Percentiles rank a stretch among this genome's conserved stretches.
Evolutionary conservation across 202 grass and related monocot genomes (phyloP).

Genomic region (Brachypodium distachyon): DNA sequence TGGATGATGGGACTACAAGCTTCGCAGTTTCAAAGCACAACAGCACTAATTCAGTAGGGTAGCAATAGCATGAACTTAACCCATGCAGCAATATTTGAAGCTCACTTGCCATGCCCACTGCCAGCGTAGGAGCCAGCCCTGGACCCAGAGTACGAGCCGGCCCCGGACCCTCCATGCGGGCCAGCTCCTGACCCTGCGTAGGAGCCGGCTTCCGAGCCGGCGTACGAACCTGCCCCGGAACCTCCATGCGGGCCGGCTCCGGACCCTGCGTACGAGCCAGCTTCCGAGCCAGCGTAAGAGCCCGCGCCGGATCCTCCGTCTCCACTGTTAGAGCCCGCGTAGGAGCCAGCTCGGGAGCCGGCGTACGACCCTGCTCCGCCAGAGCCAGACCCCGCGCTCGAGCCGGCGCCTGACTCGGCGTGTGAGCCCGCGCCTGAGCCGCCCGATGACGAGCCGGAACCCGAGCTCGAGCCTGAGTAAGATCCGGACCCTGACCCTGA

Average conservation of each 20-base stretch:
- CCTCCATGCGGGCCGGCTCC: constrained; percentile 3
- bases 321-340: too few relatives aligned
- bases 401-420: neutral
- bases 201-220: constrained; percentile 25
- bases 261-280: constrained; percentile 17
- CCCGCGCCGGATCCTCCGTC: constrained; percentile 31
- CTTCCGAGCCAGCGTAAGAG: constrained; percentile 16
- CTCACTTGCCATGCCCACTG: constrained; percentile 47
- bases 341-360: too few relatives aligned
- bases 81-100: neutral
- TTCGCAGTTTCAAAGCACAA: neutral
- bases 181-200: constrained; percentile 27
- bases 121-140: constrained; percentile 34
- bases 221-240: constrained; percentile 12
- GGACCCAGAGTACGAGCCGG: constrained; percentile 36
- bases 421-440: neutral
- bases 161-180: constrained; percentile 21
- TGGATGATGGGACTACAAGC: neutral
- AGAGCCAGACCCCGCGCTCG: neutral
- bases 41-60: neutral
- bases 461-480: constrained; percentile 14
- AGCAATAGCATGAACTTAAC: neutral
- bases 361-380: neutral
- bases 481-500: constrained; percentile 41
- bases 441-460: neutral